Evolutionary conservation across 2,329 filamentous ascomycete species (phyloP).

Genomic region (Thelonectria rubi): DNA sequence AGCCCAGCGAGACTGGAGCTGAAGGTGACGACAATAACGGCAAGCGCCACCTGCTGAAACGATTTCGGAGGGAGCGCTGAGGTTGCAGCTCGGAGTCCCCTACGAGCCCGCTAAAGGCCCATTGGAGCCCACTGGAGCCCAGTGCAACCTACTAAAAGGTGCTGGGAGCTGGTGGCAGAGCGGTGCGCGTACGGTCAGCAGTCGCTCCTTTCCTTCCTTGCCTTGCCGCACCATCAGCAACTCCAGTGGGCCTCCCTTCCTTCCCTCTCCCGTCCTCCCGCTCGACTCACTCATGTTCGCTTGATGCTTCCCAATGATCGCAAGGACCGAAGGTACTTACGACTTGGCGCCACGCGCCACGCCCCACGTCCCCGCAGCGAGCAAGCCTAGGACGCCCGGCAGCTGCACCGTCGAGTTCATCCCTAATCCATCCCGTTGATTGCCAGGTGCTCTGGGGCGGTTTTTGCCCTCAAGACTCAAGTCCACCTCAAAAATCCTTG

Average conservation of each 20-base stretch:
- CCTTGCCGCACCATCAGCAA: slow-evolving; percentile 39
- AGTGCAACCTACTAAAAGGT: slow-evolving; percentile 9
- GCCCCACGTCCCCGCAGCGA: slow-evolving; percentile 32
- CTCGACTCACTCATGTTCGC: not conserved
- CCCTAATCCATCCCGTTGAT: slow-evolving; percentile 12
- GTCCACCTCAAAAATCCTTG: slow-evolving; percentile 30
- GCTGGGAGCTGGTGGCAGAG: not conserved
- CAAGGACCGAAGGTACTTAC: not conserved
- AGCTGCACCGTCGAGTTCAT: slow-evolving; percentile 39
- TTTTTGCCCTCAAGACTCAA: slow-evolving; percentile 15
- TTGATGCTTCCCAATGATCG: no score
- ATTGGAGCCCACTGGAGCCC: slow-evolving; percentile 16
- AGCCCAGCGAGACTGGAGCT: slow-evolving; percentile 6
- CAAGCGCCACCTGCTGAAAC: not conserved
- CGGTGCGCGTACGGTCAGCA: not conserved
- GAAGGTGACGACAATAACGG: not conserved
- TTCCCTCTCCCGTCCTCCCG: slow-evolving; percentile 7
- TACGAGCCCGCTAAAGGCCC: not conserved
- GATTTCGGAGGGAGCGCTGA: slow-evolving; percentile 13
- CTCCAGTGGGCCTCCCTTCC: slow-evolving; percentile 18
- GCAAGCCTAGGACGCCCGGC: slow-evolving; percentile 21
- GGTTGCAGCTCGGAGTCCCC: slow-evolving; percentile 6
- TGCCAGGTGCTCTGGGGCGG: slow-evolving; percentile 1
- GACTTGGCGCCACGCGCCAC: slow-evolving; percentile 27
- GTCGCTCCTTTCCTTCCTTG: slow-evolving; percentile 32